Base-by-base conservation (phyloP, 495 filamentous ascomycete species). In the Annulohypoxylon nitens region DNA sequence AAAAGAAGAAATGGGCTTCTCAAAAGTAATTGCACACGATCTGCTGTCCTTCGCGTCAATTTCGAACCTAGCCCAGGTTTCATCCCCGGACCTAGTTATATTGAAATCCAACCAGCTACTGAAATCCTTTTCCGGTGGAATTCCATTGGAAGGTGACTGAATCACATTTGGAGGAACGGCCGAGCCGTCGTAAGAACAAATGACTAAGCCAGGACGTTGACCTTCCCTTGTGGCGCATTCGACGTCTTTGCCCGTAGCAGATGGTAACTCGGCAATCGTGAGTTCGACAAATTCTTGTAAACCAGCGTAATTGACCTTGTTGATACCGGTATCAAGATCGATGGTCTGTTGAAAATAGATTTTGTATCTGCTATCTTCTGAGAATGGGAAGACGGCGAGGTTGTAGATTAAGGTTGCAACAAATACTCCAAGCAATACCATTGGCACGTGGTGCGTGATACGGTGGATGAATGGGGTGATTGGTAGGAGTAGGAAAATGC, bases 301-400 rank as follows among this genome's bases (percentile, higher is more conserved):
- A 10, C 94, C 95, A 0, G 85, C 87, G 16, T 98, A 85, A 53
- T 90, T 87, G 41, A 92, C 92, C 30, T 79, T 83, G 65, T 92
- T 93, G 6, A 83, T 79, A 11, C 91, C 91, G 6, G 84, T 90
- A 73, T 94, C 92, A 20, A 97, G 87, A 73, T 97, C 89, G 55
- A 97, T 84, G 6, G 88, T 87, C 75, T 99, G 95, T 7, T 91
- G 79, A 82, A 98, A 98, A 81, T 90, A 97, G 47, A 94, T 81
- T 76, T 98, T 98, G 73, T 97, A 87, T 53, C 94, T 87, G 72
- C 88, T 92, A 45, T 89, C 83, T 33, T 85, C 83, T 0, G 93
- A 93, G 83, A 98, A 98, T 0, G 96, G 96, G 80, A 97, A 97
- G 5, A 93, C 95, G 23, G 85, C 81, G 10, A 97, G 88, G 78